Conservation (phyloP, 2,329 filamentous ascomycete genomes). For the Akanthomyces muscarius region DNA sequence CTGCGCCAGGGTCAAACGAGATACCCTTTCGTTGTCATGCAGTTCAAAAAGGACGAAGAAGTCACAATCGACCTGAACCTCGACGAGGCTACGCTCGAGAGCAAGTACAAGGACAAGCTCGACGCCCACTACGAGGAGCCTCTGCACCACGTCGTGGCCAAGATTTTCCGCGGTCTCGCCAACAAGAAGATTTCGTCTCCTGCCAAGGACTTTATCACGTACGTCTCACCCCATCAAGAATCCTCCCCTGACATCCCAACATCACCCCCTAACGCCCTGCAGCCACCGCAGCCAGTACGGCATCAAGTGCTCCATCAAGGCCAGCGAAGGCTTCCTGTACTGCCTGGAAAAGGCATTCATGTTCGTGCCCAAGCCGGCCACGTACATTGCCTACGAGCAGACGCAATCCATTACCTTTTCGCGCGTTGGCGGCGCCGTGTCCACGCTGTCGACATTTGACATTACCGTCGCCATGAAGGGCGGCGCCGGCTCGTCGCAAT, state of each 20-base stretch:
- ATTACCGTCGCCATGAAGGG: slow-evolving; percentile 90
- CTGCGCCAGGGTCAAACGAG: slow-evolving; percentile 94
- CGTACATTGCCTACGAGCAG: slow-evolving; percentile 94
- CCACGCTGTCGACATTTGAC: slow-evolving; percentile 92
- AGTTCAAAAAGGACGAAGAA: slow-evolving; percentile 96
- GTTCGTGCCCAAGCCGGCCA: slow-evolving; percentile 97
- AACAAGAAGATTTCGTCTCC: slow-evolving; percentile 94
- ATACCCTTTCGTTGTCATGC: slow-evolving; percentile 98
- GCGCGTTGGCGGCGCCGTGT: slow-evolving; percentile 88
- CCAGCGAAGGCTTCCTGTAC: slow-evolving; percentile 95
- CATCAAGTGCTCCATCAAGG: slow-evolving; percentile 99
- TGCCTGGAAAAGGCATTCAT: slow-evolving; percentile 98
- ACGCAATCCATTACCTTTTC: slow-evolving; percentile 91
- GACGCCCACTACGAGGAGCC: slow-evolving; percentile 89
- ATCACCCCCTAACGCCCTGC: neutral
- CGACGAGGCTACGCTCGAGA: slow-evolving; percentile 79
- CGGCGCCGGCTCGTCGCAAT: slow-evolving; percentile 84
- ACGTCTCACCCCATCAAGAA: slow-evolving; percentile 25
- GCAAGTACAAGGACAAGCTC: slow-evolving; percentile 84
- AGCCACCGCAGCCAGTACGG: slow-evolving; percentile 89
- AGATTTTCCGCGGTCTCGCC: slow-evolving; percentile 90
- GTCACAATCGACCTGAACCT: slow-evolving; percentile 96
- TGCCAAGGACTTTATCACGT: slow-evolving; percentile 87
- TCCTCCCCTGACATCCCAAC: neutral
- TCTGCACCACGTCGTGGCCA: slow-evolving; percentile 86